Base-by-base conservation (phyloP, 1,139 yeast genomes). In the Nadsonia commutata region DNA sequence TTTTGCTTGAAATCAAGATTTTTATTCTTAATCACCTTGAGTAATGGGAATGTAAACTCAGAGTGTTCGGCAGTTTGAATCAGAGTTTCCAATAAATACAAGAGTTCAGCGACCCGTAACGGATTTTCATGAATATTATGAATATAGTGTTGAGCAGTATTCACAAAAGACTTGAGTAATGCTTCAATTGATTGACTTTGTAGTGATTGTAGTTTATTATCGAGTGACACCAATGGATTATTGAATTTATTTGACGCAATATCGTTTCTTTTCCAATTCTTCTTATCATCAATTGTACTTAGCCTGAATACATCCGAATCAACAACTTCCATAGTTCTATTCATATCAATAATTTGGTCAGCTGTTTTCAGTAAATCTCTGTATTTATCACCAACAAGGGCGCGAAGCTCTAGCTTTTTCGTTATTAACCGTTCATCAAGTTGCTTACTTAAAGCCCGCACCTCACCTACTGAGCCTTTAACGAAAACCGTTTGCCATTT, bases 331-430 rank as follows among this genome's bases (percentile, higher is more conserved):
- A 75, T 66, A 9, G 66, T 52, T 2, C 55, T 53, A 49, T 73
- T 66, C 77, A 80, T 76, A 5, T 61, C 62, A 37, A 71, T 72
- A 36, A 81, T 78, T 47, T 76, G 74, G 53, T 80, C 86, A 0
- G 88, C 83, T 5, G 81, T 80, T 36, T 71, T 65, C 33, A 81
- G 67, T 52, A 81, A 64, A 51, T 80, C 86, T 44, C 83, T 65
- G 57, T 80, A 80, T 55, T 78, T 76, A 37, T 63, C 63, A 2
- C 86, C 84, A 9, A 81, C 85, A 39, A 80, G 63, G 2, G 62
- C 53, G 46, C 80, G 74, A 22, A 80, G 63, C 43, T 75, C 75
- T 16, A 58, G 54, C 49, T 65, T 60, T 49, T 68, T 67, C 6
- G 49, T 11, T 27, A 27, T 27, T 3, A 27, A 9, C 33, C n/a